These are phyloP conservation scores for Komagataella kurtzmanii DNA, from an alignment of 805 yeast genomes.

Conservation along the genomic window DNA sequence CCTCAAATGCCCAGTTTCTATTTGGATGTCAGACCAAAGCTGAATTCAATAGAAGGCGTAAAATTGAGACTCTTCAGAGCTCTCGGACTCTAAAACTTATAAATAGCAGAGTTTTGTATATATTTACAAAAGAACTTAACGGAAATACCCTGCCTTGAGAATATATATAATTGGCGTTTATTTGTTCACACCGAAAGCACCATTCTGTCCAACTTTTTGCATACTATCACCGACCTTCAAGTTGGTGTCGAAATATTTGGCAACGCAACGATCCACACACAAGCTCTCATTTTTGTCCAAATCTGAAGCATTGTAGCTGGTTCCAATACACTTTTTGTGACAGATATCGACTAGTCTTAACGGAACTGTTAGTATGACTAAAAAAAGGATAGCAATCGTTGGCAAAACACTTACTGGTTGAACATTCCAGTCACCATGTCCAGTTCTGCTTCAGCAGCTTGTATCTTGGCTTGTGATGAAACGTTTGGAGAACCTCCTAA, in stretches of 20 bases:
- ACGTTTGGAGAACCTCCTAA: constrained; percentile 62
- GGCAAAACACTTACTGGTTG: constrained; percentile 31
- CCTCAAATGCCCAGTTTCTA: constrained; percentile 46
- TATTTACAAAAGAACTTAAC: not conserved
- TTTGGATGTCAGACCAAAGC: constrained; percentile 86
- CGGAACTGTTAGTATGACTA: constrained; percentile 1
- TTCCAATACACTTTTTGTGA: constrained; percentile 71
- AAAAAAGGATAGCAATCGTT: not conserved
- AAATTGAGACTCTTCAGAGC: constrained; percentile 53
- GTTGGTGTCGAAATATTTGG: constrained; percentile 88
- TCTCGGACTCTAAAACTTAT: constrained; percentile 29
- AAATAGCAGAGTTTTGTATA: not conserved
- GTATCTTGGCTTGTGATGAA: constrained; percentile 61
- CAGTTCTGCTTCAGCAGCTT: constrained; percentile 92
- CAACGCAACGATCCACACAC: constrained; percentile 91
- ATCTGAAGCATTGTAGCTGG: constrained; percentile 56
- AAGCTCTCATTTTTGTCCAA: constrained; percentile 69
- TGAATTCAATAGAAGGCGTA: constrained; percentile 70
- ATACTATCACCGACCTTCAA: constrained; percentile 78
- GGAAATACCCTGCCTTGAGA: not conserved
- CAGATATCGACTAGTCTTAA: constrained; percentile 67
- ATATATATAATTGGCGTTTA: constrained; percentile 1
- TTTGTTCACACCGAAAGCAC: constrained; percentile 13
- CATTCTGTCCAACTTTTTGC: constrained; percentile 23
- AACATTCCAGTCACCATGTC: constrained; percentile 98